phyloP scores from a whole-genome alignment of 1,284 basidiomycete species.

The Leccinum angustisporum region DNA sequence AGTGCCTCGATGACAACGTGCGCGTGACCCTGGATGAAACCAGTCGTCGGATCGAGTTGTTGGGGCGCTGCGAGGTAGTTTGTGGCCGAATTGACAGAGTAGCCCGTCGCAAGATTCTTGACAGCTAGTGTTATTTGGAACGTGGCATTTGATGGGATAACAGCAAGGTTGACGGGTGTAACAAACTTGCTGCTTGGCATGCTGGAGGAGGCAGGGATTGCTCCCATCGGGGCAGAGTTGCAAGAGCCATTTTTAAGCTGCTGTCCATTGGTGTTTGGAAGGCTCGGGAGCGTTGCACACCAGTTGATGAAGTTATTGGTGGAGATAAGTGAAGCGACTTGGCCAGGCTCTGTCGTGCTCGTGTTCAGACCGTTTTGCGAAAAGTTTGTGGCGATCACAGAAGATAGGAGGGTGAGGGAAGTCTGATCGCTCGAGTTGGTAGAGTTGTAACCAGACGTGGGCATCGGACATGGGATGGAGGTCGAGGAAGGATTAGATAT shows the following conservation, averaged over 20 bases:
- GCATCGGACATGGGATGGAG: background rate
- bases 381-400: conserved; percentile 47
- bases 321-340: conserved; percentile 48
- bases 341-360: conserved; percentile 33
- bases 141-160: conserved; percentile 41
- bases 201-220: conserved; percentile 42
- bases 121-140: conserved; percentile 52
- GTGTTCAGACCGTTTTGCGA: conserved; percentile 45
- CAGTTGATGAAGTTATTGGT: conserved; percentile 59
- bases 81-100: conserved; percentile 51
- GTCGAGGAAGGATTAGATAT: background rate
- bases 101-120: conserved; percentile 48
- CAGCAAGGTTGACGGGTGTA: conserved; percentile 44
- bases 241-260: conserved; percentile 52
- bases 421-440: conserved; percentile 35
- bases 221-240: conserved; percentile 53
- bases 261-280: conserved; percentile 43
- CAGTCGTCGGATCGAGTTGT: conserved; percentile 51
- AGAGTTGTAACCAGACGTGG: background rate
- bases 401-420: conserved; percentile 45
- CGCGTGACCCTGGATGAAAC: conserved; percentile 58
- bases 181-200: conserved; percentile 55
- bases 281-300: conserved; percentile 30
- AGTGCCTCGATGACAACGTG: conserved; percentile 68
- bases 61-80: conserved; percentile 62